Base-by-base conservation (phyloP, 140 eudicot species). In the Ambrosia hybrid region DNA sequence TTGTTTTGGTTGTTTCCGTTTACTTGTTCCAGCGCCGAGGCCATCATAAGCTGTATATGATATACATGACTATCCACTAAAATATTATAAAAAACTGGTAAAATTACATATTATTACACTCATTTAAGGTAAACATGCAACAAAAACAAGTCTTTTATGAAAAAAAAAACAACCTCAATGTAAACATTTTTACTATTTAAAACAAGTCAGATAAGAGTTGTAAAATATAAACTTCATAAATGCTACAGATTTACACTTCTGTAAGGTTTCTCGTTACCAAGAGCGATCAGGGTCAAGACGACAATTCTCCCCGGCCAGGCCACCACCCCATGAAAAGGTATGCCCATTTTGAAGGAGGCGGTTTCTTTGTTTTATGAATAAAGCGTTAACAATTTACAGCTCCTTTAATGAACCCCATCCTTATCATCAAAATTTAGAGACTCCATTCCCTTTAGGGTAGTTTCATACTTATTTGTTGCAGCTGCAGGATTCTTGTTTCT, bases 381-480 rank as follows among this genome's bases (percentile, higher is more conserved):
- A 67, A n/a, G 65, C 2, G 58, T 56, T 21, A 21, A 57, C 74
- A 71, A 71, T 78, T 64, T 78, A 55, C 73, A 71, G 45, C 12
- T 1, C 6, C 37, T 15, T 73, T 57, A 68, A 56, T 65, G 82
- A 34, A 57, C 80, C 83, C 84, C 81, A 38, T 81, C 85, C 46
- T 83, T 81, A 48, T 83, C 88, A 9, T 86, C 91, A 52, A 86
- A 83, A 73, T 76, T 80, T 65, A 86, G 77, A 69, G 77, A 65
- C 63, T 78, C 86, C 36, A 86, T 86, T 39, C 88, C 91, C 73
- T 83, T 83, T 13, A 86, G 83, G 10, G 91, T 72, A 17, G 88
- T 74, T 77, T 86, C 91, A 49, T 86, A 86, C 51, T 83, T 85
- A 21, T 21, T 21, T 43, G 57, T 30, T 61, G 72, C 68, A 39